These are phyloP conservation scores for Lepidopterella palustris DNA, from an alignment of 495 filamentous ascomycete genomes.

Conservation along the genomic window DNA sequence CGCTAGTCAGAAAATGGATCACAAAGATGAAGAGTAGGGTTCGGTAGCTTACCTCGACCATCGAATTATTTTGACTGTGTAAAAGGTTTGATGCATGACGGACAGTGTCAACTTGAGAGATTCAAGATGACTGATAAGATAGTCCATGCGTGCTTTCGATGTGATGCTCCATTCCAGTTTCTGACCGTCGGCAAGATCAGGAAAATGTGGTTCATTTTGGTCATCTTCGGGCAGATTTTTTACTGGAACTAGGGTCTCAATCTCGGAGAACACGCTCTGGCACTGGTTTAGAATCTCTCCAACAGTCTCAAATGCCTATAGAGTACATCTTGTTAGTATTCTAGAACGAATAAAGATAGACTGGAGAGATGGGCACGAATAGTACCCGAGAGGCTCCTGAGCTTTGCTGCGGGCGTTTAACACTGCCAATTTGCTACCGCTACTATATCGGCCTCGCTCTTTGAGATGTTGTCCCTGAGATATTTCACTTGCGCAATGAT, in stretches of 20 bases:
- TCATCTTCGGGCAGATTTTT: neutral
- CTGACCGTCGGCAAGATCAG: neutral
- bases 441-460: too few relatives aligned
- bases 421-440: too few relatives aligned
- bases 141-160: constrained; percentile 11
- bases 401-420: too few relatives aligned
- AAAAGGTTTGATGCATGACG: constrained; percentile 20
- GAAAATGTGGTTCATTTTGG: neutral
- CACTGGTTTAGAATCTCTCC: constrained; percentile 22
- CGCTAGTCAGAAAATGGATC: neutral
- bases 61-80: constrained; percentile 22
- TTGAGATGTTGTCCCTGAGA: too few relatives aligned
- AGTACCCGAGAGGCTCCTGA: too few relatives aligned
- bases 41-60: constrained; percentile 14
- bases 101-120: constrained; percentile 18
- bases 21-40: neutral
- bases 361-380: too few relatives aligned
- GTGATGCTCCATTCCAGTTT: neutral
- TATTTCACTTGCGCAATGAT: too few relatives aligned
- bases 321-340: neutral
- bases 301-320: constrained; percentile 17
- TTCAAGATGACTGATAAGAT: constrained; percentile 19
- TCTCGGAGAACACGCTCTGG: constrained; percentile 9
- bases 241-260: constrained; percentile 9
- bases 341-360: too few relatives aligned